A percentile compares a stretch with the other conserved stretches of the same genome.
phyloP scores from a whole-genome alignment of 2,329 filamentous ascomycete genomes.

The Lecanosticta acicola region DNA sequence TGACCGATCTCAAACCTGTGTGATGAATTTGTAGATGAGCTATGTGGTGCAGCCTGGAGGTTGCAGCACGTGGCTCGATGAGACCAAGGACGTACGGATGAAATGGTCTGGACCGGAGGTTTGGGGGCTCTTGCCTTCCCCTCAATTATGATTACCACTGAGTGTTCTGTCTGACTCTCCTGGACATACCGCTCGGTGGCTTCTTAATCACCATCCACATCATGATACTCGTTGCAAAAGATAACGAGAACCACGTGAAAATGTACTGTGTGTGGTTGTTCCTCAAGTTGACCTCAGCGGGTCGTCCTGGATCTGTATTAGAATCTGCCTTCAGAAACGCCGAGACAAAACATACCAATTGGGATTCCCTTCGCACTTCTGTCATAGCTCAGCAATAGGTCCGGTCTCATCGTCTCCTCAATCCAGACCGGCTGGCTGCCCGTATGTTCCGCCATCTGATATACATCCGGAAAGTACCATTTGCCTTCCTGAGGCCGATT shows the following conservation, averaged over 20 bases:
- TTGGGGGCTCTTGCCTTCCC: too few relatives aligned
- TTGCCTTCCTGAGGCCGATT: conserved; percentile 77
- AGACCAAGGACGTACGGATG: too few relatives aligned
- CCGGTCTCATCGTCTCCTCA: conserved; percentile 87
- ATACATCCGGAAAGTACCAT: conserved; percentile 93
- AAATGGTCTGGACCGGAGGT: too few relatives aligned
- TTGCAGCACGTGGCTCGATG: too few relatives aligned
- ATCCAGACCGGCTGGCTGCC: conserved; percentile 89
- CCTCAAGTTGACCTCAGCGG: conserved; percentile 83
- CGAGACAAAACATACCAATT: conserved; percentile 53
- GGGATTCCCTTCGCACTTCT: conserved; percentile 77
- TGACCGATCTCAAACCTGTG: too few relatives aligned
- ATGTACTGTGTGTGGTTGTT: conserved; percentile 99
- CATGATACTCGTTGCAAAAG: conserved; percentile 82
- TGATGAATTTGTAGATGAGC: too few relatives aligned
- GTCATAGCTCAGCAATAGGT: conserved; percentile 69
- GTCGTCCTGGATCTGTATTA: conserved; percentile 45
- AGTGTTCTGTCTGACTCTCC: conserved; percentile 20
- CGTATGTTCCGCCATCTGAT: conserved; percentile 78
- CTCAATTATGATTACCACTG: conserved; percentile 19
- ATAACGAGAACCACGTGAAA: conserved; percentile 90
- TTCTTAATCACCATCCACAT: conserved; percentile 92
- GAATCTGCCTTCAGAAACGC: too few relatives aligned
- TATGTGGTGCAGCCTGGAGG: too few relatives aligned
- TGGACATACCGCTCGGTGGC: conserved; percentile 48